phyloP scores from a whole-genome alignment of 2,329 filamentous ascomycete species.

The Fusarium cyanostomum region DNA sequence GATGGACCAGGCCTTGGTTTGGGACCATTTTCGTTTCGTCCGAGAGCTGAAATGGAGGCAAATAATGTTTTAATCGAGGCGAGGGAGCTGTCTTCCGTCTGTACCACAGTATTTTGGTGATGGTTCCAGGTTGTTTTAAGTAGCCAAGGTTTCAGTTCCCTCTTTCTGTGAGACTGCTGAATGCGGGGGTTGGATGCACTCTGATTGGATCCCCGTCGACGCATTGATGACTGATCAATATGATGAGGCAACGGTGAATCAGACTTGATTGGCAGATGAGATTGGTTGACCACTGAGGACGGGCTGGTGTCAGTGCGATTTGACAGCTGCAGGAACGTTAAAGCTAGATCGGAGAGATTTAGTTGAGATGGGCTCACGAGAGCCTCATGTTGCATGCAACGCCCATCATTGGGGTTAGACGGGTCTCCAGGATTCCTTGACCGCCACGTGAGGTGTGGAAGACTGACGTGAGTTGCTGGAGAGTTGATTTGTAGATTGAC shows the following conservation, averaged over 20 bases:
- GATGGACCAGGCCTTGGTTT: slow-evolving; percentile 68
- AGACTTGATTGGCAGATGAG: not conserved
- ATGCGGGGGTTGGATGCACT: slow-evolving; percentile 30
- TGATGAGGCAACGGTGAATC: slow-evolving; percentile 4
- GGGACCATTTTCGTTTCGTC: slow-evolving; percentile 62
- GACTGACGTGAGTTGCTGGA: not conserved
- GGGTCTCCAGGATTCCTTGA: not conserved
- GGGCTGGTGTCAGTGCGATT: not conserved
- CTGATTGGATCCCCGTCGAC: slow-evolving; percentile 34
- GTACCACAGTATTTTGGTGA: not conserved
- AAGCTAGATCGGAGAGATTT: not conserved
- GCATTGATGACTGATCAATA: slow-evolving; percentile 33
- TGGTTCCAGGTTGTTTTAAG: slow-evolving; percentile 15
- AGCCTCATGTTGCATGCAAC: not conserved
- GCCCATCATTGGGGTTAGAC: not conserved
- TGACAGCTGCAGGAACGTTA: not conserved
- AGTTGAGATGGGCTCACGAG: not conserved
- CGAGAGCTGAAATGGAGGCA: not conserved
- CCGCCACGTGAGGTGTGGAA: not conserved
- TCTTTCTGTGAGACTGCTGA: slow-evolving; percentile 24
- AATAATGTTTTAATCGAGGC: not conserved
- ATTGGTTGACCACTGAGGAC: not conserved
- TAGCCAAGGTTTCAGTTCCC: not conserved
- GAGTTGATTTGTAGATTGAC: not conserved
- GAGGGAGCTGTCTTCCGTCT: not conserved